Evolutionary conservation across 495 filamentous ascomycete species (phyloP), one percentile per base, ranked within the genome.

Genomic region (Neurospora sp.): DNA sequence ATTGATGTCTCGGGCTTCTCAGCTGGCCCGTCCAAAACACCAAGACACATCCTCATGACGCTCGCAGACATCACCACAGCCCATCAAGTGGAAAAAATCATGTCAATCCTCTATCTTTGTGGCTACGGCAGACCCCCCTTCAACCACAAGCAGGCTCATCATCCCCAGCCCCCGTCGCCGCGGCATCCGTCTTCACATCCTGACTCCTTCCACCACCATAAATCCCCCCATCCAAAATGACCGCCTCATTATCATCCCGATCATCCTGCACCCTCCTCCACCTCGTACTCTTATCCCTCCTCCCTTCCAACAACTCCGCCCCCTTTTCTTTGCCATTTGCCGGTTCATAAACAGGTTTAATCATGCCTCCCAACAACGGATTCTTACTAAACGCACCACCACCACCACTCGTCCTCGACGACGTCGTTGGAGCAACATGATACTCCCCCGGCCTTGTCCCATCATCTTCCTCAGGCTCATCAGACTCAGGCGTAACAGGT

Each of bases 241-340:
- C 90, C n/a, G 87, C 88, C 82, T 97, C 95, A 76, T 97, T 98
- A 79, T 98, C 90, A 70, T 94, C 92, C 46, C 90, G 85, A 77
- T 97, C 93, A 82, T 98, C 94, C 79, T 98, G 96, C 1, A 97
- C 95, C 74, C 93, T 89, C 69, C 94, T 85, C 96, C 95, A 98
- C 4, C 87, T 88, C 73, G 85, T 86, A 69, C 83, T 87, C 74
- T 79, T 81, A 72, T 79, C 83, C 73, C 75, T 82, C 78, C 77
- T 78, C 73, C 75, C 78, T 71, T 80, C 79, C 73, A 74, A 81
- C 81, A 74, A 81, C 81, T 73, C 77, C 69, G 44, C 83, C 73
- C 76, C 85, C 82, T 78, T 87, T 81, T 75, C 83, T 69, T 88
- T 31, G 31, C 31, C n/a, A n/a, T n/a, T n/a, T 77, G n/a, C 82